Base-by-base conservation (phyloP, 1,139 yeast genomes). In the Yamadazyma buinensis region DNA sequence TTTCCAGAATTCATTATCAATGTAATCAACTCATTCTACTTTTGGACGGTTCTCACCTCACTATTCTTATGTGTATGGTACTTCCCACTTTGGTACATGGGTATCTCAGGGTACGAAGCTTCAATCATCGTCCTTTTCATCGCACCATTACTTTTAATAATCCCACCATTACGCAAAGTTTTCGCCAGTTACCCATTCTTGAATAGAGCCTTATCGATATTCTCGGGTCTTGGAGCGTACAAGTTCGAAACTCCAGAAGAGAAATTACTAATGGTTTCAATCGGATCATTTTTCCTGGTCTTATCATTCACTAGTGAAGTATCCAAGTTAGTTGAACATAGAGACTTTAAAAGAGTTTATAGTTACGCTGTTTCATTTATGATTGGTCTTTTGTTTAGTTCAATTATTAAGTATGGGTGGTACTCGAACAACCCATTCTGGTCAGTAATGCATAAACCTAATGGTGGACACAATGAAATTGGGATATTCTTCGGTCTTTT, bases 11-110 rank as follows among this genome's bases (percentile, higher is more conserved):
- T 79, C 32, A 15, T 70, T 2, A 57, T 71, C 24, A 75, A 78
- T 49, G 54, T 65, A 15, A 48, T 72, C 43, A 82, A 83, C 48
- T 68, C 88, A 5, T 82, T 77, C 54, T 69, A 86, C 38, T 85
- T 85, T 55, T 92, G 97, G 96, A 72, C 97, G 0, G 80, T 82
- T 14, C 48, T 78, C 32, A 84, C 97, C 1, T 76, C 96, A 0
- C 65, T 92, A 42, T 84, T 88, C 34, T 72, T 94, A 39, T 78
- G 94, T 52, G 81, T 92, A 33, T 92, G 98, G 98, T 87, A 85
- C 63, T 92, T 92, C 69, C 98, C 98, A 13, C 69, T 92, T 42
- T 92, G 98, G 98, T 77, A 84, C 54, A 88, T 92, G 97, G 97
- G 97, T 7, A 82, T 92, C 38, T 84, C 95, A 2, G 98, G 98